Conservation (phyloP, 169 alveolate genomes). For the Plasmodium coatneyi region DNA sequence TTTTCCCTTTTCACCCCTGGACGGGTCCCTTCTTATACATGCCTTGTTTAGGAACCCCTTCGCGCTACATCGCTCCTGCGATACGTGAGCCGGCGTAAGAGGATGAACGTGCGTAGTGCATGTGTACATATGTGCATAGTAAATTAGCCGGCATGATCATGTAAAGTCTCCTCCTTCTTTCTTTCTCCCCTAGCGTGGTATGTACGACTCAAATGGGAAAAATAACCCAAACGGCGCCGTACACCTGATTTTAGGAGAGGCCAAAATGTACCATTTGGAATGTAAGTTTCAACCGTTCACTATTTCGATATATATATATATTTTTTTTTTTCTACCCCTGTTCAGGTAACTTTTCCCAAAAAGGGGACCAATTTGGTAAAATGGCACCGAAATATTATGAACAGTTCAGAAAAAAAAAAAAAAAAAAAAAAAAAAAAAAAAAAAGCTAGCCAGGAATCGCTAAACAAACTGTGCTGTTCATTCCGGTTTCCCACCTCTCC, state of each 20-base stretch:
- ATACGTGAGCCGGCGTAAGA: not conserved
- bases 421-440: not conserved
- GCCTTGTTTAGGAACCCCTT: not conserved
- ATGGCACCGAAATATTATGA: not conserved
- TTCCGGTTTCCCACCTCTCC: not conserved
- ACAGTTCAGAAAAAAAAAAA: conserved; percentile 17
- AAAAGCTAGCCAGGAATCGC: not conserved
- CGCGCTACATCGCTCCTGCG: not conserved
- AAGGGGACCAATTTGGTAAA: not conserved
- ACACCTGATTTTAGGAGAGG: not conserved
- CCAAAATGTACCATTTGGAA: not conserved
- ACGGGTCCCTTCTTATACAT: not conserved
- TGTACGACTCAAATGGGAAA: not conserved
- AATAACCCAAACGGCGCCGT: not conserved
- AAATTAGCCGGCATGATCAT: not conserved
- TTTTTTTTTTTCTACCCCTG: not conserved
- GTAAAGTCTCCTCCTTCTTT: not conserved
- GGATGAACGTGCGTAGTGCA: not conserved
- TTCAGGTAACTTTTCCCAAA: not conserved
- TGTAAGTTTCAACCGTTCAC: not conserved
- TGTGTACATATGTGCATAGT: not conserved
- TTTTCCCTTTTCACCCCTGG: not conserved
- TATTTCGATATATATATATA: too few relatives aligned
- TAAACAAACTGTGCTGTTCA: not conserved
- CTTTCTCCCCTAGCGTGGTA: not conserved